Evolutionary conservation across 1,284 basidiomycete species (phyloP), one percentile per base, ranked within the genome.

Genomic region (Filobasidium uniguttulatum): DNA sequence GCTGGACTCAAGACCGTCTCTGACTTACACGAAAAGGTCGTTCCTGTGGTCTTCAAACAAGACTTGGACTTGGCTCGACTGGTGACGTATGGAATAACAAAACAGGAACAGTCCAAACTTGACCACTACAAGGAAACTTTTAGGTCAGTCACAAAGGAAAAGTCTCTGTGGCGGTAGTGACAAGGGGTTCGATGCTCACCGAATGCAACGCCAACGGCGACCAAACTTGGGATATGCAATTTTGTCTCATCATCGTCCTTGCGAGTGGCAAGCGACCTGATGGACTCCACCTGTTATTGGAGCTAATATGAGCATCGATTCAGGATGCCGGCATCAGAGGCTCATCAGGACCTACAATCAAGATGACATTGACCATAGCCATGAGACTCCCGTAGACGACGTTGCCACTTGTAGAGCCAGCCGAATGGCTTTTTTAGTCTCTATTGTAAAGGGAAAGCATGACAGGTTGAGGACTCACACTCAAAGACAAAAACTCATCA

Each of bases 21-120:
- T n/a, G 30, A 55, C 64, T 58, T 53, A 89, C 66, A 88, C 79
- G 66, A 81, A 87, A 23, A 91, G 65, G 61, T 93, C 89, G 59
- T 93, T 93, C 54, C 87, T 73, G 60, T 96, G 91, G 63, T 96
- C 91, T 65, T 94, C 87, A 85, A 88, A 97, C 22, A 97, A 76
- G 4, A 96, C 81, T 49, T 81, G 79, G 1, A 98, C 89, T 66
- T 98, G 93, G 58, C 83, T 88, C 7, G 84, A 88, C 55, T 78
- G 79, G 35, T 75, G 75, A 35, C 85, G 79, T 47, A 93, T 75
- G 2, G 83, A 77, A 58, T 73, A 79, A 67, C 89, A 93, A 69
- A 91, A 93, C 4, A 90, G 37, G 70, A 94, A 96, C 35, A 98
- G 76, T 0, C 80, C 29, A 36, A 88, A 75, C 68, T 98, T 98